Base-by-base conservation (phyloP, 306 rosid genomes). In the Alnus rubra region DNA sequence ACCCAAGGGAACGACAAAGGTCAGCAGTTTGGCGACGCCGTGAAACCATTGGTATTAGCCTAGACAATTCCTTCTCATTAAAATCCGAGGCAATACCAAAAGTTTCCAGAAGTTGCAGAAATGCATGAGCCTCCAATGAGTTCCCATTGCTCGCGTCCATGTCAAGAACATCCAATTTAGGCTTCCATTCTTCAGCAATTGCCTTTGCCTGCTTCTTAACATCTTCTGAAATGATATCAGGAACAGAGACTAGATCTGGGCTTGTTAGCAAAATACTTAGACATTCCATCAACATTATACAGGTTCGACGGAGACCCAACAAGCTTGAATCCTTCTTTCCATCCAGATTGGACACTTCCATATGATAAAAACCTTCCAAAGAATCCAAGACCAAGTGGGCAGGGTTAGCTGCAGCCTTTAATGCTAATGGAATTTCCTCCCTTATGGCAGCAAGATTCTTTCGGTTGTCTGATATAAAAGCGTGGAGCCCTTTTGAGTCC, bases 221-320 rank as follows among this genome's bases (percentile, higher is more conserved):
- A 80, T 90, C 90, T 80, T 87, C 89, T 37, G 98, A 88, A 82
- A 91, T 87, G 35, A 90, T 74, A 80, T 82, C 81, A 76, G 90
- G 82, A 79, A 79, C 89, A 70, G 78, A 68, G 31, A 47, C 84
- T 69, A 71, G 79, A 75, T 76, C 81, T 45, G 82, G 84, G 78
- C 85, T 88, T 75, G 81, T 73, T 74, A 96, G 77, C 88, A 91
- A 85, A 80, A 86, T 81, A 88, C 93, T 89, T 52, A 96, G 87
- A 83, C 98, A 96, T 70, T 96, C 99, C 99, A 96, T 89, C 93
- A 96, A 87, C 99, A 96, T 96, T 78, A 96, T 93, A 82, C 99
- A 93, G 37, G 96, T 96, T 35, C 99, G 92, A 63, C 98, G 98
- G 59, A 93, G 88, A 76, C 99, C 99, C 85, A 96, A 73, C 51